A percentile compares a stretch with the other conserved stretches of the same genome.
phyloP scores from a whole-genome alignment of 2,329 filamentous ascomycete species.

The Alternaria hordeiaustralica region DNA sequence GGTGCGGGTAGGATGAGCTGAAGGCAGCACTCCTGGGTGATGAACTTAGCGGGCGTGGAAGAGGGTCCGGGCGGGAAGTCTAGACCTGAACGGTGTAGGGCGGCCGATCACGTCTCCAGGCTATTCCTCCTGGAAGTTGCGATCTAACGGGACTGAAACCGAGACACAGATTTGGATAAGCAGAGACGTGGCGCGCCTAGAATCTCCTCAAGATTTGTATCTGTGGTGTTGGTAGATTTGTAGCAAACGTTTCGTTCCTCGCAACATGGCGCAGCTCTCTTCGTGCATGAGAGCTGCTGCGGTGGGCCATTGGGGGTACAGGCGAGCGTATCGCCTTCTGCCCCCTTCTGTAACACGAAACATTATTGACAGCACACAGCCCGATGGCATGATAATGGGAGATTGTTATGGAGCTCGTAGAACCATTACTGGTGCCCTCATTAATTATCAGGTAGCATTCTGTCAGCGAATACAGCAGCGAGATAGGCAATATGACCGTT shows the following conservation, averaged over 20 bases:
- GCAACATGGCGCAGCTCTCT: constrained; percentile 14
- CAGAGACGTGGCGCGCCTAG: not conserved
- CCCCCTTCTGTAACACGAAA: not conserved
- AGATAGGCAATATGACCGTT: not conserved
- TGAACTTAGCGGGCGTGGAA: constrained; percentile 1
- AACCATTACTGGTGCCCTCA: not conserved
- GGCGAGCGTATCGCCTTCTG: constrained; percentile 19
- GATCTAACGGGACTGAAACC: not conserved
- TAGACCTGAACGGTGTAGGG: not conserved
- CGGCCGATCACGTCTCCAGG: constrained; percentile 1
- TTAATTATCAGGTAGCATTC: not conserved
- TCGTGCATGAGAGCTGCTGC: constrained; percentile 10
- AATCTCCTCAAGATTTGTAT: not conserved
- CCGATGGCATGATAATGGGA: not conserved
- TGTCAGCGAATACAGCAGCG: not conserved
- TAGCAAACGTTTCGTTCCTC: not conserved
- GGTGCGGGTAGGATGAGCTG: not conserved
- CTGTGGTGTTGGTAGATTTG: not conserved
- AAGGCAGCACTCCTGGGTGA: constrained; percentile 4
- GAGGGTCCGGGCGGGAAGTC: constrained; percentile 2
- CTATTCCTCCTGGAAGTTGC: not conserved
- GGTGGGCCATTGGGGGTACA: constrained; percentile 3
- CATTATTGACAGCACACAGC: not conserved
- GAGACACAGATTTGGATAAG: not conserved
- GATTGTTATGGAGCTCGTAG: not conserved